phyloP scores from a whole-genome alignment of 2,329 filamentous ascomycete genomes.

The Scleromitrula shiraiana region DNA sequence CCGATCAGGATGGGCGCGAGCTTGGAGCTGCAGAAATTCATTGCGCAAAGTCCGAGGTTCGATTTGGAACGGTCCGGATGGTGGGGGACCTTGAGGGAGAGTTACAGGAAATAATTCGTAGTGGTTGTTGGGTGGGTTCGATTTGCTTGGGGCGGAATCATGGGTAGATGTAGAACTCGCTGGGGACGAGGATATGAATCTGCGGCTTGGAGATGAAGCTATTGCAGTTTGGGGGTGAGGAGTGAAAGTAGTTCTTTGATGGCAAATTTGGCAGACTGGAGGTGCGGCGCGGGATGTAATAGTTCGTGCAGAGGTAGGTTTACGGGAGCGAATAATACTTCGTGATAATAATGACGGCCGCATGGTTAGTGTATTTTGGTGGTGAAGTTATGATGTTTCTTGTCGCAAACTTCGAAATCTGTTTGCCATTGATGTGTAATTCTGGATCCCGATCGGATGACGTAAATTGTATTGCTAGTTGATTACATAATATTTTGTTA shows the following conservation, averaged over 20 bases:
- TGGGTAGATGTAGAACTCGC: not conserved
- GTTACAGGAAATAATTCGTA: conserved; percentile 85
- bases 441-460: too few relatives aligned
- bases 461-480: too few relatives aligned
- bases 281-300: not conserved
- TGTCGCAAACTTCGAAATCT: too few relatives aligned
- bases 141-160: not conserved
- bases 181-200: not conserved
- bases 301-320: not conserved
- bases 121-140: conserved; percentile 44
- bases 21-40: conserved; percentile 83
- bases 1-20: conserved; percentile 63
- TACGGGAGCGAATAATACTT: conserved; percentile 1
- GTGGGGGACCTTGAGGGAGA: conserved; percentile 70
- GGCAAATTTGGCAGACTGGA: not conserved
- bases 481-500: too few relatives aligned
- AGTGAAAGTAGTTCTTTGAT: not conserved
- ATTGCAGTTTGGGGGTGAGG: not conserved
- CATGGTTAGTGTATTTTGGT: too few relatives aligned
- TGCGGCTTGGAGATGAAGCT: not conserved
- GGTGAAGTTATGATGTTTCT: too few relatives aligned
- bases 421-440: too few relatives aligned
- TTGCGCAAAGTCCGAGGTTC: conserved; percentile 61
- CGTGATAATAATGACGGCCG: not conserved
- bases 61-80: conserved; percentile 66